Base-by-base conservation (phyloP, 441 rosid species). In the Corymbia calophylla region DNA sequence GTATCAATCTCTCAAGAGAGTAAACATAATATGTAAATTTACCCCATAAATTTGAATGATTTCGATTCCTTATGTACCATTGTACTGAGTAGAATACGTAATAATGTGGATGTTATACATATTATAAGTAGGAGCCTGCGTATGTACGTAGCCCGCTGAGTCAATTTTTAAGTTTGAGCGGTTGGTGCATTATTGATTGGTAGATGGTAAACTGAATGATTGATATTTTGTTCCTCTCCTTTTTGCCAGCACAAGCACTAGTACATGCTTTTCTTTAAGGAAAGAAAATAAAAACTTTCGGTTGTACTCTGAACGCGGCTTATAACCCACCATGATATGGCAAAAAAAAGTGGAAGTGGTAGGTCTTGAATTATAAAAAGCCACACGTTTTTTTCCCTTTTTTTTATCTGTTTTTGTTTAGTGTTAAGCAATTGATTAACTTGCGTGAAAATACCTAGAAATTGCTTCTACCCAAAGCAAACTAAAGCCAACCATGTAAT, bases 111-210 rank as follows among this genome's bases (percentile, higher is more conserved):
- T 73, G 3, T 6, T 27, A 11, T 21, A 21, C 49, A 73, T 73
- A 66, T 31, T 8, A 31, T 17, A 21, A 13, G n/a, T 39, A 3
- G 29, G 15, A 39, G 51, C 47, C 17, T 4, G 84, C 12, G 84
- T 2, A 8, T 44, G 84, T 23, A 23, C 3, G 84, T 7, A 12
- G 84, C n/a, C n/a, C 5, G 6, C 6, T 27, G 32, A 44, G 86
- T 54, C 60, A 73, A 53, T 44, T 39, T 80, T 64, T 54, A 55
- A 89, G 90, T 90, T 86, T 92, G 92, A 90, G 91, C 47, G 91
- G 91, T 91, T 51, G 91, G 85, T 88, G 88, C 32, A 56, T 87
- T 53, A 87, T 91, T 92, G 94, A 93, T 93, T 89, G 94, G 92
- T 92, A 92, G 94, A 90, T 89, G 64, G 29, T 39, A 70, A 58